Conservation (phyloP, 2,329 filamentous ascomycete genomes). For the Alternaria conjuncta region DNA sequence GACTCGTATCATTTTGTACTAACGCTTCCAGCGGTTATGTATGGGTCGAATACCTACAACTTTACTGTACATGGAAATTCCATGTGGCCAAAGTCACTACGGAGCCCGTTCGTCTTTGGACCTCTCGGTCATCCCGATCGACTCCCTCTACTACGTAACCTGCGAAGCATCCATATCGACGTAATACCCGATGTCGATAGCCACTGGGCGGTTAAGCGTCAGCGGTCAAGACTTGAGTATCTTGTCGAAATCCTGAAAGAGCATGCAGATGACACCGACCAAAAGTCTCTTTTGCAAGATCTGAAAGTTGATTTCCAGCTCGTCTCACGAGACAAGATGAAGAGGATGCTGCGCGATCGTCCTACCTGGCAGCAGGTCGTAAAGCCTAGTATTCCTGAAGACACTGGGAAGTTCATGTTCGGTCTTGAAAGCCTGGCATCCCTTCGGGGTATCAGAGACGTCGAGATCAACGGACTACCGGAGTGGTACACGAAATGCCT, state of each 20-base stretch:
- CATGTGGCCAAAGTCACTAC: conserved; percentile 15
- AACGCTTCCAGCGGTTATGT: conserved; percentile 21
- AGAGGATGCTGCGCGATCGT: background rate
- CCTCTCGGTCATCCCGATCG: conserved; percentile 12
- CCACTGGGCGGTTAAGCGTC: conserved; percentile 21
- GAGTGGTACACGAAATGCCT: conserved; percentile 31
- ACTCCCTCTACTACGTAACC: conserved; percentile 24
- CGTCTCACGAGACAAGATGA: background rate
- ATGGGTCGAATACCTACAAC: conserved; percentile 27
- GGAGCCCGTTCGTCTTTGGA: conserved; percentile 26
- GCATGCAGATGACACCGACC: conserved; percentile 22
- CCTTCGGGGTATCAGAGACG: conserved; percentile 24
- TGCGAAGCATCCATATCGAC: conserved; percentile 23
- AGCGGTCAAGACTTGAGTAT: conserved; percentile 25
- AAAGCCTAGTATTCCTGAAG: background rate
- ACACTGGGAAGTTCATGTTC: conserved; percentile 21
- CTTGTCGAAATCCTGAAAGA: conserved; percentile 29
- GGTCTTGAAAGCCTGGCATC: conserved; percentile 23
- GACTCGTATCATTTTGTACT: background rate
- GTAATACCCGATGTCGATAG: background rate
- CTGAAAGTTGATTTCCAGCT: conserved; percentile 10
- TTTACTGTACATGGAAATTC: conserved; percentile 17
- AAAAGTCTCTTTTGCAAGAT: conserved; percentile 22
- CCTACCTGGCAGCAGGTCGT: no score
- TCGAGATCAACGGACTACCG: conserved; percentile 18